Conservation (phyloP, 2,329 filamentous ascomycete species). For the Cladophialophora carrionii region DNA sequence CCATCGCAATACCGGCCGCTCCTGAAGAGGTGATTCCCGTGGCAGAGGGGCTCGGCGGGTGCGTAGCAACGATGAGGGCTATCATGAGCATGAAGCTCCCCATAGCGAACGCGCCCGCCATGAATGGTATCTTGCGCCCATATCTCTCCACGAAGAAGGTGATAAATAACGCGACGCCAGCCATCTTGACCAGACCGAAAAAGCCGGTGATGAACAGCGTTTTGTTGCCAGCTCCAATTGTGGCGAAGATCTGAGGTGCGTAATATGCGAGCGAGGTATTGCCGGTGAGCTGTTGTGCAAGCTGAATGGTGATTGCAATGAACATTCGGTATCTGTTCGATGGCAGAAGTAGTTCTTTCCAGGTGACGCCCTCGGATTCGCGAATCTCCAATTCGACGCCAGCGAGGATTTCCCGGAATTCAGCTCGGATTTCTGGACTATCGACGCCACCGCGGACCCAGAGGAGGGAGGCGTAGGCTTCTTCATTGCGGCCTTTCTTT, state of each 20-base stretch:
- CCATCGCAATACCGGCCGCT: constrained; percentile 56
- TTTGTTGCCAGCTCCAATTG: constrained; percentile 55
- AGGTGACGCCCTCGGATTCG: constrained; percentile 52
- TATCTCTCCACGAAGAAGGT: constrained; percentile 56
- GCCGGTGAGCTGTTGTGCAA: constrained; percentile 52
- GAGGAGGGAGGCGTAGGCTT: constrained; percentile 54
- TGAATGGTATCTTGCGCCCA: constrained; percentile 55
- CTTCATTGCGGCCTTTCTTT: constrained; percentile 51
- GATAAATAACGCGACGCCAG: constrained; percentile 53
- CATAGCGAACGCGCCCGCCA: constrained; percentile 56
- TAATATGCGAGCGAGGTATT: constrained; percentile 50
- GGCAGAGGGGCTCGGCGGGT: constrained; percentile 46
- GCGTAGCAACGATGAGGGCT: constrained; percentile 52
- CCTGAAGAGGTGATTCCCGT: constrained; percentile 45
- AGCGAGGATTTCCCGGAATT: constrained; percentile 48
- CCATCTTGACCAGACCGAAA: constrained; percentile 58
- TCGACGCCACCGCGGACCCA: constrained; percentile 58
- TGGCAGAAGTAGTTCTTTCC: constrained; percentile 53
- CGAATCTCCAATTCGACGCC: constrained; percentile 55
- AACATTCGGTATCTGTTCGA: constrained; percentile 55
- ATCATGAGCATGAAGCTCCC: constrained; percentile 59
- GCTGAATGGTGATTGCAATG: constrained; percentile 56
- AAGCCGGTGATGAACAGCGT: constrained; percentile 57
- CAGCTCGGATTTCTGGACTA: constrained; percentile 42
- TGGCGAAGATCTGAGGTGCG: constrained; percentile 57